Evolutionary conservation across 768 basidiomycete genomes (phyloP).

Genomic region (Agaricus subrufescens): DNA sequence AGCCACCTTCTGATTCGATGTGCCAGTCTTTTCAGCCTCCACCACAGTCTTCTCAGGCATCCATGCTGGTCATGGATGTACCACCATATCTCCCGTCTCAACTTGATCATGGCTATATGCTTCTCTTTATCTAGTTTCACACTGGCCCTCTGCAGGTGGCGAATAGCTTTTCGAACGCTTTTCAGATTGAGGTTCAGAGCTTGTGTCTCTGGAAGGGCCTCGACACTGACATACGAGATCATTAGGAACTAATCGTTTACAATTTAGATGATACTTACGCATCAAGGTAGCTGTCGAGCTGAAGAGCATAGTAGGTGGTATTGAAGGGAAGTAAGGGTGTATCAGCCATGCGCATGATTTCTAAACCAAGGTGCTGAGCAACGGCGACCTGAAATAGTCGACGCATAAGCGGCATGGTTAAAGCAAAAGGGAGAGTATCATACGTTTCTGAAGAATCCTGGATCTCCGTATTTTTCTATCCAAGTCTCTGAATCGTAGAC

Average conservation of each 20-base stretch:
- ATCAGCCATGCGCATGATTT: conserved; percentile 53
- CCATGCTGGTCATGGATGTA: not conserved
- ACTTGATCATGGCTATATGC: conserved; percentile 39
- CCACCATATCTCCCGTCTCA: conserved; percentile 20
- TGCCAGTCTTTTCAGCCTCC: not conserved
- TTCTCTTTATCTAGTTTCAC: conserved; percentile 54
- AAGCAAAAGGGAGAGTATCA: conserved; percentile 13
- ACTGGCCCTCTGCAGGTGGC: conserved; percentile 44
- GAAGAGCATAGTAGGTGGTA: conserved; percentile 68
- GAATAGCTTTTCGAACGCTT: conserved; percentile 40
- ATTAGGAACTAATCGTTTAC: not conserved
- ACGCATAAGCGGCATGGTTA: not conserved
- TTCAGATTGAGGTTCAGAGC: conserved; percentile 29
- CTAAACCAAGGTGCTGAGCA: conserved; percentile 62
- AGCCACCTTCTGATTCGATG: not conserved
- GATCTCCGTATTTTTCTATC: conserved; percentile 71
- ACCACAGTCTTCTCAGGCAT: not conserved
- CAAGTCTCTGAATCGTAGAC: conserved; percentile 67
- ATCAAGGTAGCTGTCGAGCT: conserved; percentile 53
- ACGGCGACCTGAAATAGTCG: conserved; percentile 44
- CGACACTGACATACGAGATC: conserved; percentile 33
- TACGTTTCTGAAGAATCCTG: conserved; percentile 66
- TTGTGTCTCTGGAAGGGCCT: conserved; percentile 28
- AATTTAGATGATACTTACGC: conserved; percentile 31
- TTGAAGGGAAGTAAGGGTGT: conserved; percentile 64